Evolutionary conservation across 805 yeast species (phyloP), one percentile per base, ranked within the genome.

Genomic region (Isabelozyma gotoi): DNA sequence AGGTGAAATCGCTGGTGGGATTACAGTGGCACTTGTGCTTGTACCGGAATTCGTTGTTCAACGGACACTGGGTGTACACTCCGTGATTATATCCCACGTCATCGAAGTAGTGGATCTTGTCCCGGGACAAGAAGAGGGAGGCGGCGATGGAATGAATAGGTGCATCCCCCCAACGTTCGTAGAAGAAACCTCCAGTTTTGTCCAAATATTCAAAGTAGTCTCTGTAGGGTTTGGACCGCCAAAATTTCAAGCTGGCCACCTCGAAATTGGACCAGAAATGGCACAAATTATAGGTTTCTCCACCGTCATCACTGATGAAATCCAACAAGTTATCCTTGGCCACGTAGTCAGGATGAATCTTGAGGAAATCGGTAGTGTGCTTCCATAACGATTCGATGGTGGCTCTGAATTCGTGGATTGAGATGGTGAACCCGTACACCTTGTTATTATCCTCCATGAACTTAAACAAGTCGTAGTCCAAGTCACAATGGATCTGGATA

Each of bases 261-360:
- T 88, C 96, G 51, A 88, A 88, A 67, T 88, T 88, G 17, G 94
- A 84, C 96, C 96, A 87, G 76, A 83, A 87, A 63, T 87, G 95
- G 63, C 96, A 87, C 41, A 86, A 76, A 61, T 87, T 87, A 65
- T 86, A 87, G 11, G 84, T 68, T 20, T 64, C 63, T 45, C 92
- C 92, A 37, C 68, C 65, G 63, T 85, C 71, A 82, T 82, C 81
- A 44, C 85, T 76, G 46, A 87, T 67, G 68, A 84, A 87, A 42
- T 78, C 82, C 73, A 83, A 58, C 71, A 84, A 66, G 65, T 82
- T 85, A 58, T 88, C 75, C 17, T 78, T 70, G 43, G 80, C 80
- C 21, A 85, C 47, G 55, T 69, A 75, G 52, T 81, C 73, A 19
- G 88, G 88, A 66, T 78, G 65, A 38, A 69, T 74, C 36, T 68